These are phyloP conservation scores for Blastomyces silverae DNA, from an alignment of 2,329 filamentous ascomycete species.

Conservation along the genomic window DNA sequence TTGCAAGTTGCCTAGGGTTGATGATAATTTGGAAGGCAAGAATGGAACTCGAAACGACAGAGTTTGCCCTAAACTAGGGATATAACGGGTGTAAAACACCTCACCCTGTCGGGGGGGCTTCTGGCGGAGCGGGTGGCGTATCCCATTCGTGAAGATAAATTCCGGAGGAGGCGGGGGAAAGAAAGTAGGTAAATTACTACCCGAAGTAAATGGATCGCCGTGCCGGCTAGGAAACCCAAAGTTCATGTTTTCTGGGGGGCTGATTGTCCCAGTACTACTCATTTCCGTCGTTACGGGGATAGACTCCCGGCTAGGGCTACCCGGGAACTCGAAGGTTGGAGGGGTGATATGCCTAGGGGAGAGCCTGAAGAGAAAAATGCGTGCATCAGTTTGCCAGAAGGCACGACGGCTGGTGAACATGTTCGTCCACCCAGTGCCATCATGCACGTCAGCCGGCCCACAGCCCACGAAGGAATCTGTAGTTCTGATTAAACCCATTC, in stretches of 20 bases:
- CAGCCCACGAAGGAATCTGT: slow-evolving; percentile 69
- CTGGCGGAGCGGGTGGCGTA: slow-evolving; percentile 77
- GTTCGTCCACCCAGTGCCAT: slow-evolving; percentile 57
- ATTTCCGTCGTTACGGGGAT: slow-evolving; percentile 4
- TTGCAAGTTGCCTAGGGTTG: slow-evolving; percentile 26
- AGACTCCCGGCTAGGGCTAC: slow-evolving; percentile 40
- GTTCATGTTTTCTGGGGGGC: background rate
- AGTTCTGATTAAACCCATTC: slow-evolving; percentile 78
- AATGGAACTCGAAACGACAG: slow-evolving; percentile 83
- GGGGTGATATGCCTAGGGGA: slow-evolving; percentile 59
- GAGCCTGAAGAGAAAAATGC: slow-evolving; percentile 68
- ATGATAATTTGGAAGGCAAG: slow-evolving; percentile 49
- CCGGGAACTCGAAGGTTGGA: slow-evolving; percentile 43
- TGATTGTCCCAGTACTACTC: background rate
- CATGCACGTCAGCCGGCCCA: slow-evolving; percentile 52
- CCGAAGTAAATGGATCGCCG: slow-evolving; percentile 66
- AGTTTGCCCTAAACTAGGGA: slow-evolving; percentile 75
- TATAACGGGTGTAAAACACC: slow-evolving; percentile 79
- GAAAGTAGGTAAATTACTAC: slow-evolving; percentile 81
- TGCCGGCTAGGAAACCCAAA: background rate
- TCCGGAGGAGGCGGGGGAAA: slow-evolving; percentile 78
- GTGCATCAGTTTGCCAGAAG: slow-evolving; percentile 89
- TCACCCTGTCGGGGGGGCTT: slow-evolving; percentile 88
- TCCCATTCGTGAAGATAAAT: slow-evolving; percentile 68
- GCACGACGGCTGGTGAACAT: slow-evolving; percentile 76